phyloP scores from a whole-genome alignment of 2,329 filamentous ascomycete species.

The Byssothecium circinans region DNA sequence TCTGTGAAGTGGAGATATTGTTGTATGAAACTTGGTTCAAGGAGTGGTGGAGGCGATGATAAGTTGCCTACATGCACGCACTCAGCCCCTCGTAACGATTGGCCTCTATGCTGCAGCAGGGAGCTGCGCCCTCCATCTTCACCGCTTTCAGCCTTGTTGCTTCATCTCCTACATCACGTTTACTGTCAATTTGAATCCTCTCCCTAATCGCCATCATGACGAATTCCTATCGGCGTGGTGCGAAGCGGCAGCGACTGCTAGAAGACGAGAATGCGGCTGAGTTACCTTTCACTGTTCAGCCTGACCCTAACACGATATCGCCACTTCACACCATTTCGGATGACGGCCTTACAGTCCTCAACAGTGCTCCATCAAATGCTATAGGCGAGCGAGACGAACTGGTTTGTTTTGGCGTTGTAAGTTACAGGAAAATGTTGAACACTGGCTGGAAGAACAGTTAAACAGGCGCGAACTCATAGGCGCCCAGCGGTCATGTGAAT shows the following conservation, averaged over 20 bases:
- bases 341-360: not conserved
- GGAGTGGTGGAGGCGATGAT: not conserved
- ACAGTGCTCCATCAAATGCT: not conserved
- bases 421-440: not conserved
- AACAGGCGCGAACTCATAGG: not conserved
- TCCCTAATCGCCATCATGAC: not conserved
- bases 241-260: not conserved
- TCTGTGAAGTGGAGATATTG: not conserved
- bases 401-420: constrained; percentile 25
- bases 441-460: not conserved
- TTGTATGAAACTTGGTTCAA: too few species aligned
- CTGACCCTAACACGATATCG: not conserved
- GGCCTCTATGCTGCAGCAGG: not conserved
- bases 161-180: not conserved
- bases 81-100: not conserved
- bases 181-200: not conserved
- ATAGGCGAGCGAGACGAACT: constrained; percentile 1
- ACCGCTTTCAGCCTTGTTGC: not conserved
- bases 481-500: not conserved
- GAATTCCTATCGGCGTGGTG: not conserved
- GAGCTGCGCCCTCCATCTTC: not conserved
- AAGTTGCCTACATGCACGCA: not conserved
- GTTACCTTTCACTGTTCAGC: not conserved
- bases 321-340: too few species aligned
- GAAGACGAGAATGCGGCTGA: not conserved